Percentiles rank a stretch among this genome's conserved stretches.
Evolutionary conservation across 2,329 filamentous ascomycete genomes (phyloP).

Genomic region (Nemania sp.): DNA sequence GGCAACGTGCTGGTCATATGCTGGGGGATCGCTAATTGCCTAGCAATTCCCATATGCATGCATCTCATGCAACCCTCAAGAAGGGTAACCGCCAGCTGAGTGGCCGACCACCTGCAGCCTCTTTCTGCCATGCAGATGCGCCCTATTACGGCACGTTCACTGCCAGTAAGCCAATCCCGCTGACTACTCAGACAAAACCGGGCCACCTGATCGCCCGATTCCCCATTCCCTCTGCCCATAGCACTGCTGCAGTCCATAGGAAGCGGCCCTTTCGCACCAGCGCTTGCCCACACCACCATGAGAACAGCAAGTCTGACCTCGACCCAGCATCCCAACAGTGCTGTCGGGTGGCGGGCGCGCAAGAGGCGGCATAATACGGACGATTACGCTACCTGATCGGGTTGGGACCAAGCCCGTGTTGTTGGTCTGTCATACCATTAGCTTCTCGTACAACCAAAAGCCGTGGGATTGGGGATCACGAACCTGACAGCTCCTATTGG

Average conservation of each 20-base stretch:
- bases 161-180: slow-evolving; percentile 39
- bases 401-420: background rate
- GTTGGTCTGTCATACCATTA: slow-evolving; percentile 35
- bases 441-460: slow-evolving; percentile 33
- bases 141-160: slow-evolving; percentile 34
- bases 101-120: slow-evolving; percentile 39
- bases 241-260: slow-evolving; percentile 25
- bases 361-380: background rate
- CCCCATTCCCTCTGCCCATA: no score
- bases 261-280: slow-evolving; percentile 22
- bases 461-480: slow-evolving; percentile 20
- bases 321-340: background rate
- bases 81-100: slow-evolving; percentile 34
- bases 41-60: slow-evolving; percentile 38
- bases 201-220: slow-evolving; percentile 39
- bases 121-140: slow-evolving; percentile 38
- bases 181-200: slow-evolving; percentile 38
- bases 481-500: slow-evolving; percentile 32
- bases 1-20: slow-evolving; percentile 36
- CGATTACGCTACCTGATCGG: background rate
- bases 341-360: slow-evolving; percentile 14
- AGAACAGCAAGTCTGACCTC: slow-evolving; percentile 13
- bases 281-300: slow-evolving; percentile 27
- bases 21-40: slow-evolving; percentile 33
- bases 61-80: slow-evolving; percentile 39